Conservation (phyloP, 305 asterid species). For the Withania somnifera region DNA sequence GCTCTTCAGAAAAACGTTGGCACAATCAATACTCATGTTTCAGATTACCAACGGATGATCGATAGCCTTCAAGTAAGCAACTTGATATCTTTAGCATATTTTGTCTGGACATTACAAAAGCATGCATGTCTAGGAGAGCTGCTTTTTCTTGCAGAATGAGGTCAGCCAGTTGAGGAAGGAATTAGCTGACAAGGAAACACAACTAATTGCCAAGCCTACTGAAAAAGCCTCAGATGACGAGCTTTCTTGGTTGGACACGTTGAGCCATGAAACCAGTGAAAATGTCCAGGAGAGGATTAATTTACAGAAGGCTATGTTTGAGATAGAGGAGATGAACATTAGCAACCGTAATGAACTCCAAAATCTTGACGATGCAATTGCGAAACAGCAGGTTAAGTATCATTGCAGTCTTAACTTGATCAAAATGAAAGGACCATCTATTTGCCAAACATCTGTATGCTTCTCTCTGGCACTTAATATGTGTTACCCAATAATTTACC, state of each 20-base stretch:
- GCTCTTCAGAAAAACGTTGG: constrained; percentile 80
- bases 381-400: constrained; percentile 60
- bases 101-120: constrained; percentile 1
- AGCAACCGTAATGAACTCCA: constrained; percentile 78
- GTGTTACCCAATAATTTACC: background rate
- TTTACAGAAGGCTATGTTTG: constrained; percentile 83
- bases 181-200: constrained; percentile 81
- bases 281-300: constrained; percentile 94
- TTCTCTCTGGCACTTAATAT: background rate
- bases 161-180: constrained; percentile 71
- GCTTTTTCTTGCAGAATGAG: constrained; percentile 48
- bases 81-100: constrained; percentile 2
- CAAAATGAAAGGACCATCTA: background rate
- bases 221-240: constrained; percentile 70
- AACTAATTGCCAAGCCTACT: constrained; percentile 62
- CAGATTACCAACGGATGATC: constrained; percentile 91
- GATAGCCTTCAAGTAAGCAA: constrained; percentile 82
- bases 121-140: background rate
- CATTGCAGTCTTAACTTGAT: background rate
- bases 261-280: constrained; percentile 94
- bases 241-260: constrained; percentile 51
- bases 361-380: constrained; percentile 76
- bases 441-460: background rate
- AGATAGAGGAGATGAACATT: constrained; percentile 83
- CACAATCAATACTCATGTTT: constrained; percentile 64